These are phyloP conservation scores for Eucalyptus guilfoylei DNA, from an alignment of 345 rosid genomes.

Conservation along the genomic window DNA sequence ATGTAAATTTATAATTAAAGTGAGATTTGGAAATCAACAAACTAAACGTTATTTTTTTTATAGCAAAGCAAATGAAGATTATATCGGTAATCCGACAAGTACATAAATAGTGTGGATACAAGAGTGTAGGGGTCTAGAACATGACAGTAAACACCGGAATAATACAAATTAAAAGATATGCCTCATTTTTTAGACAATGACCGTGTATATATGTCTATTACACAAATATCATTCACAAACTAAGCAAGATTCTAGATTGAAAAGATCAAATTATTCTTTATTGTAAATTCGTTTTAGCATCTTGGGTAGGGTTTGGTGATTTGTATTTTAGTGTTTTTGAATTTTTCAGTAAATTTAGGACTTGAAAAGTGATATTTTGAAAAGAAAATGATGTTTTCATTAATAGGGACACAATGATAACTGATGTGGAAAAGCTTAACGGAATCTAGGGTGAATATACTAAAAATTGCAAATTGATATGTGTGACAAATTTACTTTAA, in stretches of 20 bases:
- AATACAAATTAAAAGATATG: neutral
- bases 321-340: neutral
- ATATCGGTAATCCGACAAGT: neutral
- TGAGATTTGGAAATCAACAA: neutral
- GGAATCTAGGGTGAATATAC: no score
- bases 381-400: neutral
- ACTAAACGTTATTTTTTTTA: neutral
- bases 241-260: neutral
- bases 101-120: neutral
- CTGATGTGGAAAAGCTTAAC: no score
- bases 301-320: no score
- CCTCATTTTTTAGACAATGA: neutral
- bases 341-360: neutral
- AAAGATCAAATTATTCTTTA: no score
- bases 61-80: neutral
- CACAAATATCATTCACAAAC: neutral
- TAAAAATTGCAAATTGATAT: rapidly evolving
- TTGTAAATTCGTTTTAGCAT: neutral
- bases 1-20: neutral
- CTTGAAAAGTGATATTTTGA: neutral
- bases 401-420: neutral
- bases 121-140: neutral
- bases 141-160: neutral
- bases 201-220: neutral
- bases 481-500: rapidly evolving